Base-by-base conservation (phyloP, 257 asterid species). In the Henckelia pumila region DNA sequence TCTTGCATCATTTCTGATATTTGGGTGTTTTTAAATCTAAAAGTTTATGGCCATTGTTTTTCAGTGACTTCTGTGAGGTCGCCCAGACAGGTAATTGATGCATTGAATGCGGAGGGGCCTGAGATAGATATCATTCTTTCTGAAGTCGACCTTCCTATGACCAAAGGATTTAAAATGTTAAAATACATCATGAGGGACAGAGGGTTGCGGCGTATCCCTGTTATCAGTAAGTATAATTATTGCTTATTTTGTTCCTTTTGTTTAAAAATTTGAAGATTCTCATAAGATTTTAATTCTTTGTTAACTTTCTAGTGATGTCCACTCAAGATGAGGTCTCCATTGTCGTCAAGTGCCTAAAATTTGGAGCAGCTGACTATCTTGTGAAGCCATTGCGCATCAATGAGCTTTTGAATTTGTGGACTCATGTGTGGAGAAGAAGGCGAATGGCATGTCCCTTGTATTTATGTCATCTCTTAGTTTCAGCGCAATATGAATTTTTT, bases 391-490 rank as follows among this genome's bases (percentile, higher is more conserved):
- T 93, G 63, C 97, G 99, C 52, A 84, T 94, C 56, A 90, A 93
- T 80, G 99, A 93, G 78, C 85, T 93, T 37, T 74, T 93, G 86
- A 93, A 91, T 84, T 82, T 93, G 92, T 93, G 99, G 99, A 93
- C 96, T 71, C 99, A 94, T 82, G 87, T 94, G 97, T 94, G 99
- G 99, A 91, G 97, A 81, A 81, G 96, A 73, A 71, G 99, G 82
- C 81, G 92, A 77, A 87, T 84, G 86, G 99, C 74, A 88, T 59
- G 75, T 75, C 25, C 70, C 66, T 64, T 64, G 0, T 14, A 11
- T 55, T 60, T 22, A 67, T 40, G 17, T 64, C 56, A 33, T 60
- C 10, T 40, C 20, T 33, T 74, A 56, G 23, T 76, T 69, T 32
- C 28, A 37, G 9, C 58, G 28, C 24, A 10, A 26, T 65, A 70